Percentiles rank a stretch among this genome's conserved stretches.
These are phyloP conservation scores for Leptographium flavum DNA, from an alignment of 2,329 filamentous ascomycete genomes.

Conservation along the genomic window DNA sequence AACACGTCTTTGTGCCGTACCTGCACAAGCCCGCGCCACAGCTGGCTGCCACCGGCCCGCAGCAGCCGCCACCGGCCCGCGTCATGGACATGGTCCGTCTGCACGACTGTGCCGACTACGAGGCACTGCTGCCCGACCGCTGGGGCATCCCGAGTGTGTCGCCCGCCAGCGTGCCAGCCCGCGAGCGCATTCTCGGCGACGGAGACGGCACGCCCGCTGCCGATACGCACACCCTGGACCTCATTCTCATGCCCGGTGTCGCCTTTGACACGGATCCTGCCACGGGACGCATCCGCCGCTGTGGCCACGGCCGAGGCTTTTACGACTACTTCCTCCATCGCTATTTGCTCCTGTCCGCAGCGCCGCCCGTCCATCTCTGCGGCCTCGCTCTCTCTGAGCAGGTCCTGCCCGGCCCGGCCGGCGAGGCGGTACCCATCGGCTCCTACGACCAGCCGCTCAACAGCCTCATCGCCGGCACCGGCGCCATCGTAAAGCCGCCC, in stretches of 20 bases:
- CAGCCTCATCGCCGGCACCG: slow-evolving; percentile 60
- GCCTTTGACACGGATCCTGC: slow-evolving; percentile 60
- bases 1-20: slow-evolving; percentile 85
- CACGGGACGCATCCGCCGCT: slow-evolving; percentile 46
- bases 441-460: slow-evolving; percentile 68
- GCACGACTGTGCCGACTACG: slow-evolving; percentile 59
- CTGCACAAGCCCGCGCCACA: slow-evolving; percentile 48
- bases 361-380: slow-evolving; percentile 37
- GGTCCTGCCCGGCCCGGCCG: slow-evolving; percentile 43
- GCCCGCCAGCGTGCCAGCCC: slow-evolving; percentile 44
- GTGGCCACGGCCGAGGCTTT: slow-evolving; percentile 92
- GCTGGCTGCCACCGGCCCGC: neutral
- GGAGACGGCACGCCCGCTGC: slow-evolving; percentile 14
- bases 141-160: slow-evolving; percentile 93
- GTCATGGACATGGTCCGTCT: slow-evolving; percentile 95
- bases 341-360: slow-evolving; percentile 36
- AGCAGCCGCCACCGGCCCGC: slow-evolving; percentile 28
- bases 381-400: slow-evolving; percentile 81
- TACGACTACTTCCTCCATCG: slow-evolving; percentile 86
- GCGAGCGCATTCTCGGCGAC: slow-evolving; percentile 62
- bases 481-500: slow-evolving; percentile 17
- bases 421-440: slow-evolving; percentile 55
- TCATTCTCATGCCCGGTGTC: slow-evolving; percentile 85
- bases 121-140: slow-evolving; percentile 58
- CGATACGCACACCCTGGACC: slow-evolving; percentile 47